Conservation (phyloP, 768 basidiomycete genomes). For the Pilatotrama ljubarskyi region DNA sequence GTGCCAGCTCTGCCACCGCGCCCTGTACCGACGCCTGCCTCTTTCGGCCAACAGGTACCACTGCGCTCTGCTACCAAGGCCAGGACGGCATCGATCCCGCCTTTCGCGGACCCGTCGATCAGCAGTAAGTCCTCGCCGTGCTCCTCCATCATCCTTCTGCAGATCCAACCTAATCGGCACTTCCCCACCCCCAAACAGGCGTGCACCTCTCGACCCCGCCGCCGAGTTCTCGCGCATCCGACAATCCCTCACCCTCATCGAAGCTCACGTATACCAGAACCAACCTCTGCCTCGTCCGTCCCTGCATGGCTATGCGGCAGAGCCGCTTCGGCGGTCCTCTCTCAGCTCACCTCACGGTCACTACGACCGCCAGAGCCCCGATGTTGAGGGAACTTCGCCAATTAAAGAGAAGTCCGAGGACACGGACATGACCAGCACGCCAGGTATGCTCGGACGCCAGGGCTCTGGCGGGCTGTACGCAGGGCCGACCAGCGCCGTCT, state of each 20-base stretch:
- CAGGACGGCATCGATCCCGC: constrained; percentile 53
- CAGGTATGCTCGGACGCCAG: constrained; percentile 68
- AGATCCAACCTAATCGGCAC: constrained; percentile 23
- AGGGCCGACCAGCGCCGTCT: constrained; percentile 76
- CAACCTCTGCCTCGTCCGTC: constrained; percentile 27
- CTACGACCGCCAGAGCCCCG: constrained; percentile 51
- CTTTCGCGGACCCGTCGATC: constrained; percentile 53
- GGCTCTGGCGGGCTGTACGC: constrained; percentile 71
- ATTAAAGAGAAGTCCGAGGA: constrained; percentile 29
- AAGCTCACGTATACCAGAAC: constrained; percentile 51
- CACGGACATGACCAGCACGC: constrained; percentile 37
- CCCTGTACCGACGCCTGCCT: constrained; percentile 11
- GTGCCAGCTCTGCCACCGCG: background rate
- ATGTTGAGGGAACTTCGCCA: constrained; percentile 48
- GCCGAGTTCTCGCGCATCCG: constrained; percentile 68
- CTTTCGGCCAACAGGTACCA: constrained; percentile 56
- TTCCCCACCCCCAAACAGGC: constrained; percentile 12
- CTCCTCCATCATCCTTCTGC: constrained; percentile 13
- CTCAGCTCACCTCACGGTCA: background rate
- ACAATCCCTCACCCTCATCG: constrained; percentile 66
- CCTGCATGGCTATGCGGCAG: constrained; percentile 24
- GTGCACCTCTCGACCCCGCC: constrained; percentile 55
- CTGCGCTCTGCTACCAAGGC: constrained; percentile 77
- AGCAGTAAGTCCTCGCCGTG: constrained; percentile 41
- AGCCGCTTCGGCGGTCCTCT: constrained; percentile 30